These are phyloP conservation scores for Malassezia pachydermatis DNA, from an alignment of 1,284 basidiomycete species.

Conservation along the genomic window DNA sequence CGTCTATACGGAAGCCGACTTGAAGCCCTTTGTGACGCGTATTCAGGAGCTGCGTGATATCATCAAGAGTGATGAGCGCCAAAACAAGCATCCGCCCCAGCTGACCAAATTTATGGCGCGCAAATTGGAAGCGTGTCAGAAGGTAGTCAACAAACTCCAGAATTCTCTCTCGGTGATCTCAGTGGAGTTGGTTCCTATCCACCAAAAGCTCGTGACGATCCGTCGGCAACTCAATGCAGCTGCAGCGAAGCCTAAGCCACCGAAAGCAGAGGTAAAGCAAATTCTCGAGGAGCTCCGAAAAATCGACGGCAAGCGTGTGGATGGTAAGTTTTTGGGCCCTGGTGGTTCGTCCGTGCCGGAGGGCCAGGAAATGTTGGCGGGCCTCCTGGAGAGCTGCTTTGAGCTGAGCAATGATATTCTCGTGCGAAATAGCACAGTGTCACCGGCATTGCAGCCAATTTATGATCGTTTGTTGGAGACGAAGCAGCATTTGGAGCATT, in stretches of 20 bases:
- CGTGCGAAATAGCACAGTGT: conserved; percentile 83
- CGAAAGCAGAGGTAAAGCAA: conserved; percentile 77
- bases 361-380: conserved; percentile 62
- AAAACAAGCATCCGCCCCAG: conserved; percentile 70
- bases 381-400: conserved; percentile 90
- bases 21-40: conserved; percentile 40
- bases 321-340: conserved; percentile 89
- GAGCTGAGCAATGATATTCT: conserved; percentile 93
- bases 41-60: conserved; percentile 42
- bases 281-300: conserved; percentile 84
- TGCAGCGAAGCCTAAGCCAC: conserved; percentile 71
- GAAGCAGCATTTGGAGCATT: conserved; percentile 71
- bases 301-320: conserved; percentile 76
- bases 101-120: conserved; percentile 81
- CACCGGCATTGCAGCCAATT: conserved; percentile 75
- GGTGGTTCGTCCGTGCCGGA: conserved; percentile 74
- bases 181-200: conserved; percentile 47
- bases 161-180: conserved; percentile 44
- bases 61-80: conserved; percentile 50
- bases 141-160: conserved; percentile 36
- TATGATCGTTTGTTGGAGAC: conserved; percentile 82
- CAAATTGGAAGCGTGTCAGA: conserved; percentile 74
- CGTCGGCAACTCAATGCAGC: conserved; percentile 80
- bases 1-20: conserved; percentile 44
- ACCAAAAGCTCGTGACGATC: conserved; percentile 68